Base-by-base conservation (phyloP, 1,139 yeast species). In the Taphrina pruni region DNA sequence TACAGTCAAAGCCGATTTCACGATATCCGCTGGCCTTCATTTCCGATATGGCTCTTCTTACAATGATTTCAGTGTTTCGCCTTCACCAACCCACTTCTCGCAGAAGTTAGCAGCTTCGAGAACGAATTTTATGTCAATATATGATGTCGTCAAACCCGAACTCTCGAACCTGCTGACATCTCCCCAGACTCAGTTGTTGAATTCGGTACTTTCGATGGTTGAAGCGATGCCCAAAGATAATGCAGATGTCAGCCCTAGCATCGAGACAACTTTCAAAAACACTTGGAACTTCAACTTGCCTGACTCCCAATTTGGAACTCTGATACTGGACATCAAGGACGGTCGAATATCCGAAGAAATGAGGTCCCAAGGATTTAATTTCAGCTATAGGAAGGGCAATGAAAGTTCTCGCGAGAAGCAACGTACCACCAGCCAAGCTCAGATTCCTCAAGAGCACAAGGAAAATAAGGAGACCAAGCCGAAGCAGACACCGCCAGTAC, bases 231-330 rank as follows among this genome's bases (percentile, higher is more conserved):
- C 92, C 0, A 68, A 78, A 72, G 74, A 76, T 72, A 60, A 77
- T 68, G 70, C 75, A 71, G 73, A 77, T 61, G 75, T 75, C 73
- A 72, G 77, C 70, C 73, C 75, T 74, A 66, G 71, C 71, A 67
- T 70, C 38, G 64, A 86, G 75, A 81, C 85, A 20, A 87, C 90
- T 1, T 88, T 87, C 76, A 87, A 87, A 74, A 87, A 88, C 75
- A 82, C 87, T 72, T 89, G 95, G 95, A 91, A 89, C 76, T 88
- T 87, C 75, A 88, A 88, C 75, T 78, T 89, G 65, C 86, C 92
- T 75, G 94, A 88, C 75, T 79, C 81, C n/a, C 77, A 80, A 26
- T 79, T 80, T 62, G 88, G 88, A 1, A 73, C 79, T 17, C 75
- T 83, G 48, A 74, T 82, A 20, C 73, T 85, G 55, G 77, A 78